Base-by-base conservation (phyloP, 164 flowering plant genomes). In the Cinnamomum micranthum region DNA sequence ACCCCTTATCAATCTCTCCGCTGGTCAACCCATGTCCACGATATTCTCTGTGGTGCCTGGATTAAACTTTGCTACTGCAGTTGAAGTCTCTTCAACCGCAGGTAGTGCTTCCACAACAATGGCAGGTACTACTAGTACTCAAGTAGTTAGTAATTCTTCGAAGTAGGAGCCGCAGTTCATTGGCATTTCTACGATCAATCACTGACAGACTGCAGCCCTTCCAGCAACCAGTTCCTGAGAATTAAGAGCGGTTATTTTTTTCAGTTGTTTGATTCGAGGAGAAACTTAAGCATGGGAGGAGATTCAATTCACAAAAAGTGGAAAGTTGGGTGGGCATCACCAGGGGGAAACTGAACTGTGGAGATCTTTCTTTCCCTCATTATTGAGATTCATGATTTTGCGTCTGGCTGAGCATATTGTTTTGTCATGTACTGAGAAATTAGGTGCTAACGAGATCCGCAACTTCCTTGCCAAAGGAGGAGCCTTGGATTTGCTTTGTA, bases 41-140 rank as follows among this genome's bases (percentile, higher is more conserved):
- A 10, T 72, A 23, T 72, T 72, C 74, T 72, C 74, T 1, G 55
- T 62, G 28, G 65, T 72, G 50, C 28, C 74, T 1, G 74, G 67
- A 10, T 72, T 72, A 23, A 60, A 63, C 55, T 24, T 72, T 3
- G 62, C 73, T 47, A 60, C 73, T 10, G 41, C 64, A 28, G 73
- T 71, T 33, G 24, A 20, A 31, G 10, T 28, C 65, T 50, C 73
- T 6, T 19, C 33, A 6, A 14, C 33, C 4, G 35, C 28, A 65
- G 65, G 2, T 63, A 17, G 50, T n/a, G 50, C 74, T 41, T 19
- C 67, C 68, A 41, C 55, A 50, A 41, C 52, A 35, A 41, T 69
- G 33, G 47, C 69, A 67, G n/a, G 41, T 20, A 20, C 69, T 10
- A 23, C 31, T 17, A 5, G 47, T 14, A 25, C 69, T 67, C 69